These are phyloP conservation scores for Rhizopus sp. DNA, from an alignment of 371 early-diverging fungal genomes.

Conservation along the genomic window DNA sequence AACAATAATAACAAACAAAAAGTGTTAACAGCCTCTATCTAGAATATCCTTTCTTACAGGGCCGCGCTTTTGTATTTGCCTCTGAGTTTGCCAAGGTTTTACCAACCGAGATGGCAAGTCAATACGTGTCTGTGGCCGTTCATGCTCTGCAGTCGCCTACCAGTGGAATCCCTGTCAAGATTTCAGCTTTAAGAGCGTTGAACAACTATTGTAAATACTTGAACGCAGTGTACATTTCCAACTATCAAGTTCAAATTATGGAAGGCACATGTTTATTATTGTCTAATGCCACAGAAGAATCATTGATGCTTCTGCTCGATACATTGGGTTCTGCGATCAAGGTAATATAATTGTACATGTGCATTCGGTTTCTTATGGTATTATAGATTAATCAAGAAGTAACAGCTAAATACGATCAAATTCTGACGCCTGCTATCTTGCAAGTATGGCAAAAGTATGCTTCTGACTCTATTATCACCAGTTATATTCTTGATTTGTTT, in stretches of 20 bases:
- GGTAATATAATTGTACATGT: constrained; percentile 30
- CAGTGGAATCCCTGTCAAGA: constrained; percentile 67
- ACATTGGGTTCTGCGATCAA: constrained; percentile 73
- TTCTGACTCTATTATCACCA: constrained; percentile 63
- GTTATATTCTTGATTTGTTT: constrained; percentile 79
- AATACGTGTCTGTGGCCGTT: constrained; percentile 75
- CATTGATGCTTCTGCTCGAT: constrained; percentile 80
- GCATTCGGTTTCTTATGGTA: background rate
- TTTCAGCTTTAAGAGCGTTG: constrained; percentile 82
- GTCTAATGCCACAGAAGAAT: constrained; percentile 72
- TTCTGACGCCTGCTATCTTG: constrained; percentile 73
- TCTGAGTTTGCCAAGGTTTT: constrained; percentile 78
- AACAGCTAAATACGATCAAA: constrained; percentile 71
- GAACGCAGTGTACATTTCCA: constrained; percentile 56
- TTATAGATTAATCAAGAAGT: constrained; percentile 64
- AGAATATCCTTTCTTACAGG: constrained; percentile 84
- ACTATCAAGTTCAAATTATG: constrained; percentile 71
- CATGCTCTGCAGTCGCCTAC: constrained; percentile 64
- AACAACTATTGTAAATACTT: constrained; percentile 71
- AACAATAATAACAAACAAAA: background rate
- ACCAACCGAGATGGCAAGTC: constrained; percentile 64
- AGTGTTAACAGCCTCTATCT: background rate
- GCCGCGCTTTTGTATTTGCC: constrained; percentile 87
- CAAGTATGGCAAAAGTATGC: constrained; percentile 79
- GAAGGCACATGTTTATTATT: constrained; percentile 68